These are phyloP conservation scores for Drosera spatulata DNA, from an alignment of 179 eudicot genomes.

Conservation along the genomic window DNA sequence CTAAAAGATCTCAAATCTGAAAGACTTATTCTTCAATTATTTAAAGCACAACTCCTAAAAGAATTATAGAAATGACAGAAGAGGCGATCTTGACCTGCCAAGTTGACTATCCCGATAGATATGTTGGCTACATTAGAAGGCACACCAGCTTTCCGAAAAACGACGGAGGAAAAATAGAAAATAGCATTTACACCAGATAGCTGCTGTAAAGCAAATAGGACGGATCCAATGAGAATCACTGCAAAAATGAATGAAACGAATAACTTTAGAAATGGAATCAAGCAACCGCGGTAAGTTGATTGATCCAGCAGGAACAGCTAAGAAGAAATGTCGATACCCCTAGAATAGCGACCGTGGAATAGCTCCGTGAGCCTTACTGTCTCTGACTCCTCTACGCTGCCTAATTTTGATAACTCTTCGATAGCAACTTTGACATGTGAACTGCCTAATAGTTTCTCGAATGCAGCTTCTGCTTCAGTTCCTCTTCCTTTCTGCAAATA, in stretches of 20 bases:
- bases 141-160: constrained; percentile 76
- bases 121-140: constrained; percentile 68
- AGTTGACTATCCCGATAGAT: constrained; percentile 61
- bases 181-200: constrained; percentile 94
- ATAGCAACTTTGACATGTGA: constrained; percentile 64
- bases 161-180: constrained; percentile 92
- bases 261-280: constrained; percentile 8
- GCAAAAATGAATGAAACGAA: constrained; percentile 27
- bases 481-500: constrained; percentile 57
- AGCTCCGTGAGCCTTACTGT: constrained; percentile 50
- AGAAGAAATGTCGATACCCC: constrained; percentile 27
- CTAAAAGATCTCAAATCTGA: too few species aligned
- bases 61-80: background rate
- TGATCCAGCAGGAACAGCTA: background rate
- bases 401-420: constrained; percentile 61
- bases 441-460: constrained; percentile 69
- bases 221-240: constrained; percentile 82
- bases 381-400: constrained; percentile 65
- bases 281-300: background rate
- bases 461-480: constrained; percentile 65
- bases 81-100: constrained; percentile 38
- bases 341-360: constrained; percentile 53
- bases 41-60: background rate
- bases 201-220: constrained; percentile 85
- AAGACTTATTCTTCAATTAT: too few species aligned